Evolutionary conservation across 441 rosid genomes (phyloP), one percentile per base, ranked within the genome.

Genomic region (Aquilaria agallochum): DNA sequence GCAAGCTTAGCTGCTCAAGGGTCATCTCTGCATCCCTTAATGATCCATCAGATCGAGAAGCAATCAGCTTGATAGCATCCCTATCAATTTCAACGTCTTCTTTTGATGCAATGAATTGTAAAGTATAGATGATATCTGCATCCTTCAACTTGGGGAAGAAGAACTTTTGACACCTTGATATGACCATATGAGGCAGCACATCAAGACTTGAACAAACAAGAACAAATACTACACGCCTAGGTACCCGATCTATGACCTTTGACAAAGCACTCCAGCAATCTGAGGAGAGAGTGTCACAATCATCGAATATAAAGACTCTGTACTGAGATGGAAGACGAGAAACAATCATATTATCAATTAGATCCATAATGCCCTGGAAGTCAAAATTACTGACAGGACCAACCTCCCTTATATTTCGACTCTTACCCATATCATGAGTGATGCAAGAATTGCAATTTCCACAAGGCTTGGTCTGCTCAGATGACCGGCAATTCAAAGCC

Each of bases 21-120:
- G 99, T 95, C 98, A 95, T 95, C 74, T 87, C 91, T 30, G 98
- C 97, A 81, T 95, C 98, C 75, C 99, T 82, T 74, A 95, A 73
- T 2, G 99, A 95, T 68, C 99, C 99, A 74, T 92, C 98, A 11
- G 99, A 95, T 68, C 94, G 83, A 8, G 98, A 90, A 51, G 98
- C 95, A 64, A 95, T 92, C 68, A 95, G 96, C 76, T 92, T 95
- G 55, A 92, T 69, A 0, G 99, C 99, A 75, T 92, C 94, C 74
- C 77, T 84, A 59, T 92, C 96, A 49, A 95, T 90, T 65, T 85
- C 87, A 31, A 92, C 62, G 60, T 74, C 83, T 78, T 95, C 99
- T 75, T 81, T 92, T 50, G 95, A 80, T 3, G 97, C 91, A 56
- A 95, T 85, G 88, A 88, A 83, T 63, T 86, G 96, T 74, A 95